Conservation (phyloP, 176 grass and related monocot genomes). For the Puya raimondii region DNA sequence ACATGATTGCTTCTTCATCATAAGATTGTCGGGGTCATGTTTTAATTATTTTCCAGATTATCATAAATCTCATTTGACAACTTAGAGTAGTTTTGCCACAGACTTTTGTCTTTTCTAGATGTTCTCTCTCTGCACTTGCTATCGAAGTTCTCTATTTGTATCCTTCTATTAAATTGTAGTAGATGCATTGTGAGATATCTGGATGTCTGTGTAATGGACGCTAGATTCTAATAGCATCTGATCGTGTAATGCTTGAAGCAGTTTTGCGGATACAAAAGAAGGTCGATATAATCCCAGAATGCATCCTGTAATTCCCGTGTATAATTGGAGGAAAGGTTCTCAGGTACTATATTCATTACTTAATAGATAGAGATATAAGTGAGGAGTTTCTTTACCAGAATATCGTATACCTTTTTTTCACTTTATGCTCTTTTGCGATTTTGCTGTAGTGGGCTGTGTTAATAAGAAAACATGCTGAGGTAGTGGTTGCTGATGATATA, state of each 20-base stretch:
- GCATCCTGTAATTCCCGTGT: constrained; percentile 65
- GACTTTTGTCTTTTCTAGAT: background rate
- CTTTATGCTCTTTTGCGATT: constrained; percentile 2
- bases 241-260: constrained; percentile 51
- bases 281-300: constrained; percentile 98
- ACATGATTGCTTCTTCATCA: too few relatives aligned
- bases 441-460: constrained; percentile 72
- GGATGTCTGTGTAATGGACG: constrained; percentile 7
- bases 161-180: background rate
- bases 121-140: background rate
- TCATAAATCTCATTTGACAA: background rate
- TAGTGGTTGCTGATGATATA: constrained; percentile 66
- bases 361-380: background rate
- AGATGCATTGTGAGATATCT: constrained; percentile 18
- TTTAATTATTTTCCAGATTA: too few relatives aligned
- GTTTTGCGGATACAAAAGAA: constrained; percentile 95
- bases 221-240: constrained; percentile 17
- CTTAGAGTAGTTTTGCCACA: background rate
- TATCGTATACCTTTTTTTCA: background rate
- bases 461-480: constrained; percentile 90
- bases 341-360: constrained; percentile 43
- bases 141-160: background rate
- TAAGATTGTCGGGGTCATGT: too few relatives aligned
- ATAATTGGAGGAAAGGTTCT: constrained; percentile 98
- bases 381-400: background rate